phyloP scores from a whole-genome alignment of 768 basidiomycete species.

The Roridomyces roridus region DNA sequence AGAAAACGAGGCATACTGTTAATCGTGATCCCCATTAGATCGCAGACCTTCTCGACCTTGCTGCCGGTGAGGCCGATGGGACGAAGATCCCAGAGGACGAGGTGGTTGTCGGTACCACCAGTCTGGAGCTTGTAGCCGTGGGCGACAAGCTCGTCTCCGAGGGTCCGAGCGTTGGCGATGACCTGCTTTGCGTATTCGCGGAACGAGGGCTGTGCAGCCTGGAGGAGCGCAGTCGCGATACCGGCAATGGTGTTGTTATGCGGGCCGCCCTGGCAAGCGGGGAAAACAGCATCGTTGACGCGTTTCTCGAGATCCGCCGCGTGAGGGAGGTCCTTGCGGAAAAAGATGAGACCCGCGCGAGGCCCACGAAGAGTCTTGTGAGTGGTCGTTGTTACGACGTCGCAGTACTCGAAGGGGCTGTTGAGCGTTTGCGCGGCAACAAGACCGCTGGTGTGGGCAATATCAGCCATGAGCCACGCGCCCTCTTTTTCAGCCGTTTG shows the following conservation, averaged over 20 bases:
- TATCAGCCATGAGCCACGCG: constrained; percentile 94
- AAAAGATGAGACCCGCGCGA: constrained; percentile 97
- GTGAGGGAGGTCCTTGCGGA: constrained; percentile 88
- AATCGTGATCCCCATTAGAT: constrained; percentile 95
- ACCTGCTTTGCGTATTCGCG: constrained; percentile 95
- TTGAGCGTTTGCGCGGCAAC: constrained; percentile 91
- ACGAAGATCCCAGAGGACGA: constrained; percentile 96
- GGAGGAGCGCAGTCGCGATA: constrained; percentile 90
- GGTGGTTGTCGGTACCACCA: constrained; percentile 95
- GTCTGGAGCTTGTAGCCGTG: constrained; percentile 97
- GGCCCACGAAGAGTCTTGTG: constrained; percentile 99
- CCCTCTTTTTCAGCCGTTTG: constrained; percentile 86
- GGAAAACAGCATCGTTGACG: constrained; percentile 98
- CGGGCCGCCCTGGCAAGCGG: constrained; percentile 99
- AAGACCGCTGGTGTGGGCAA: constrained; percentile 96
- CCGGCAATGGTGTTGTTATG: constrained; percentile 99
- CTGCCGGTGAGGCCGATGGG: constrained; percentile 96
- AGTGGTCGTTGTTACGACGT: constrained; percentile 98
- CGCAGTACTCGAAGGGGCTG: constrained; percentile 94
- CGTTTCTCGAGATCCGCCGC: constrained; percentile 92
- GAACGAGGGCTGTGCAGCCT: constrained; percentile 89
- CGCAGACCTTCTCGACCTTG: constrained; percentile 99
- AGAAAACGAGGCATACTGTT: constrained; percentile 67
- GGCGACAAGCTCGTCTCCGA: constrained; percentile 72
- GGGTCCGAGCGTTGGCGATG: constrained; percentile 82